phyloP scores from a whole-genome alignment of 2,329 filamentous ascomycete genomes.

The Aspergillus ochraceus region DNA sequence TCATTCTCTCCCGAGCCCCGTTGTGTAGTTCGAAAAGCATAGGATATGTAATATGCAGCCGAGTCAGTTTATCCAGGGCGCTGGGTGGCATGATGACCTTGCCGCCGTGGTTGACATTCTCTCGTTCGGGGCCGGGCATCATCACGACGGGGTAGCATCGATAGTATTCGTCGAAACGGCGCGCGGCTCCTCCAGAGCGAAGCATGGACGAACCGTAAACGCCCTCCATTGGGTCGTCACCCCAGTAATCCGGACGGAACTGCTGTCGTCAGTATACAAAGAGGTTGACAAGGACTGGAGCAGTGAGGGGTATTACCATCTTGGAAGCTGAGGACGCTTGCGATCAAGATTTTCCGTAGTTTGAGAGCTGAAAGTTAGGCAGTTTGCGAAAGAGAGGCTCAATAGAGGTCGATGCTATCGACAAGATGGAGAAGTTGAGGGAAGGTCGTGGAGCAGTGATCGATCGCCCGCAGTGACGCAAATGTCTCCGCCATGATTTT shows the following conservation, averaged over 20 bases:
- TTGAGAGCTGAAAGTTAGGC: neutral
- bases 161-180: slow-evolving; percentile 98
- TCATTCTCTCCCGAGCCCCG: slow-evolving; percentile 73
- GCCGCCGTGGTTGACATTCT: slow-evolving; percentile 90
- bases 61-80: slow-evolving; percentile 92
- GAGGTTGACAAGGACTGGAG: neutral
- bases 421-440: neutral
- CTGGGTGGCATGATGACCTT: slow-evolving; percentile 98
- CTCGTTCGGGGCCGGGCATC: slow-evolving; percentile 85
- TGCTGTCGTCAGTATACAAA: slow-evolving; percentile 24
- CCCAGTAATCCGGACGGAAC: slow-evolving; percentile 52
- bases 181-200: slow-evolving; percentile 52
- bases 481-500: slow-evolving; percentile 40
- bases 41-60: slow-evolving; percentile 94
- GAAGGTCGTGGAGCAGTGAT: slow-evolving; percentile 5
- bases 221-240: slow-evolving; percentile 53
- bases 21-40: slow-evolving; percentile 97
- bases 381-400: neutral
- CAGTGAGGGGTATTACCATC: slow-evolving; percentile 25
- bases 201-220: slow-evolving; percentile 57
- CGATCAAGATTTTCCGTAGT: neutral
- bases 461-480: slow-evolving; percentile 37
- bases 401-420: neutral
- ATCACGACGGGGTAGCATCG: slow-evolving; percentile 94
- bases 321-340: neutral